phyloP scores from a whole-genome alignment of 2,329 filamentous ascomycete species.

The Colletotrichum cereale region DNA sequence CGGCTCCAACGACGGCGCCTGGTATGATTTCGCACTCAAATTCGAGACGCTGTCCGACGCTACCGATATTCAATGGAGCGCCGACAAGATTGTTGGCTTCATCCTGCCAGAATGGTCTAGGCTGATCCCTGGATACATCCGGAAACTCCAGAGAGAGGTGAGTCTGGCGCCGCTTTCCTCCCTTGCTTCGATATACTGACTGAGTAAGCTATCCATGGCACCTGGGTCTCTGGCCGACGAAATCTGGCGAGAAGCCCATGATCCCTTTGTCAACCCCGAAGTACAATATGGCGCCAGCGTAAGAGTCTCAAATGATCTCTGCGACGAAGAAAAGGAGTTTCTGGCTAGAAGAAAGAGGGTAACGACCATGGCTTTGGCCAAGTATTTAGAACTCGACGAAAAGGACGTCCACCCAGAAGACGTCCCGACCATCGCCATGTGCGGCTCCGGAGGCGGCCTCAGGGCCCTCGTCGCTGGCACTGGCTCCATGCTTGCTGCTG shows the following conservation, averaged over 20 bases:
- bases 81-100: constrained; percentile 73
- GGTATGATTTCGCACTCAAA: constrained; percentile 60
- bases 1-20: constrained; percentile 52
- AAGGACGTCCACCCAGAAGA: constrained; percentile 91
- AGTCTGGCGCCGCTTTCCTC: not conserved
- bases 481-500: constrained; percentile 85
- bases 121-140: constrained; percentile 78
- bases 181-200: not conserved
- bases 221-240: constrained; percentile 91
- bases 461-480: constrained; percentile 91
- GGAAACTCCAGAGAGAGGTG: constrained; percentile 84
- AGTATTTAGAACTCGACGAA: constrained; percentile 83
- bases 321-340: constrained; percentile 85
- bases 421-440: constrained; percentile 92
- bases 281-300: constrained; percentile 86
- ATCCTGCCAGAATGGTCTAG: constrained; percentile 89
- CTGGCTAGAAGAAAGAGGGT: constrained; percentile 75
- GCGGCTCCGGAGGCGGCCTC: constrained; percentile 91
- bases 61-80: constrained; percentile 68
- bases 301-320: constrained; percentile 84
- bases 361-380: constrained; percentile 80
- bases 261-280: constrained; percentile 86
- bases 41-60: constrained; percentile 67
- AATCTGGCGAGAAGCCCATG: constrained; percentile 92
- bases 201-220: constrained; percentile 75